Conservation (phyloP, 108 stramenopile genomes). For the Nitzschia sp. region DNA sequence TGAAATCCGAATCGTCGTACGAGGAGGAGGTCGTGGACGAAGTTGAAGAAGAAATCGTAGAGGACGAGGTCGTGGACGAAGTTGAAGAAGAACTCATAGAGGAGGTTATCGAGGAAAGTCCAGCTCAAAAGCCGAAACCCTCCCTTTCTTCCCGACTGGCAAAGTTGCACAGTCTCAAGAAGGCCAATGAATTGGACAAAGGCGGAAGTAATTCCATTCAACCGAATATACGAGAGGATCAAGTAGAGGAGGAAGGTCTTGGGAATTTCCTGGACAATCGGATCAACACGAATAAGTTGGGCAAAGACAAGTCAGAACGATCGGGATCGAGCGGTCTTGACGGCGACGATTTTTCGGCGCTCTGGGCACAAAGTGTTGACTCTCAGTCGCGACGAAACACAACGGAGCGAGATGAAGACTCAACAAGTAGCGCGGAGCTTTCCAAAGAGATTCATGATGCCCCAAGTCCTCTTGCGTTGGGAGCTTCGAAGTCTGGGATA, state of each 20-base stretch:
- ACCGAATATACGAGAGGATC: background rate
- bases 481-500: background rate
- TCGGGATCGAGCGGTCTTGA: too few relatives aligned
- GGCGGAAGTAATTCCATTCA: too few relatives aligned
- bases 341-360: slow-evolving; percentile 8
- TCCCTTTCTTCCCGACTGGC: too few relatives aligned
- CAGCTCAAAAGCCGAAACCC: background rate
- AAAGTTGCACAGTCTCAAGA: too few relatives aligned
- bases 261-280: slow-evolving; percentile 10
- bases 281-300: background rate
- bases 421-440: background rate
- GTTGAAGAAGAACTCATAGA: background rate
- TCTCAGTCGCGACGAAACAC: background rate
- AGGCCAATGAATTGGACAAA: too few relatives aligned
- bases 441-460: background rate
- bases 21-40: background rate
- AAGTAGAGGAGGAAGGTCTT: slow-evolving; percentile 3
- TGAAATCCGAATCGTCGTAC: background rate
- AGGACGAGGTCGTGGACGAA: background rate
- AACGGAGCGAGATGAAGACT: background rate
- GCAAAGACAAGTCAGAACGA: slow-evolving; percentile 3
- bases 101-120: background rate
- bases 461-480: background rate
- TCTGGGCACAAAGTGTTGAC: slow-evolving; percentile 12
- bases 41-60: background rate